A percentile compares a stretch with the other conserved stretches of the same genome.
Conservation (phyloP, 2,329 filamentous ascomycete species). For the Incumbomyces delicatus region DNA sequence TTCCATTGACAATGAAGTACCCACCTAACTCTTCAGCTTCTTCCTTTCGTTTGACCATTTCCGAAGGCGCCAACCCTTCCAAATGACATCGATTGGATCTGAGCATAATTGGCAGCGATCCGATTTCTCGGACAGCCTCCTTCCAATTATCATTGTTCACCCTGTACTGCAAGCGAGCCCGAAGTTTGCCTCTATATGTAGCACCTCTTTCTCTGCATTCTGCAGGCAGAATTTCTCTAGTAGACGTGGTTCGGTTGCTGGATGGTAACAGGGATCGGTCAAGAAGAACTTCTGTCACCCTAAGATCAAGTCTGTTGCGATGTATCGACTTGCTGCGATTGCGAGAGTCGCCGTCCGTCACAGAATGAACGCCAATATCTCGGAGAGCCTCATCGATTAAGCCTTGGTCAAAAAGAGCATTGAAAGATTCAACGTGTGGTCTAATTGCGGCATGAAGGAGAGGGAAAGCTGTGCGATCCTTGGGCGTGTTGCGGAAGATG, state of each 20-base stretch:
- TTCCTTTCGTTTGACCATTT: slow-evolving; percentile 78
- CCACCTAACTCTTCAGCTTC: slow-evolving; percentile 93
- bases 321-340: slow-evolving; percentile 25
- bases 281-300: slow-evolving; percentile 70
- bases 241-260: slow-evolving; percentile 69
- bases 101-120: slow-evolving; percentile 86
- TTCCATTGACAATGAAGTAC: slow-evolving; percentile 96
- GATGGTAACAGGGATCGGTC: slow-evolving; percentile 72
- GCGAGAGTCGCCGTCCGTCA: slow-evolving; percentile 62
- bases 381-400: slow-evolving; percentile 64
- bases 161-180: slow-evolving; percentile 71
- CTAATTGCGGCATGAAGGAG: slow-evolving; percentile 74
- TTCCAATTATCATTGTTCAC: slow-evolving; percentile 80
- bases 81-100: slow-evolving; percentile 88
- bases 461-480: slow-evolving; percentile 79
- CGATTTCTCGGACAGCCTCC: slow-evolving; percentile 75
- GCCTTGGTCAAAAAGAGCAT: slow-evolving; percentile 72
- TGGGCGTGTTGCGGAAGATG: slow-evolving; percentile 80
- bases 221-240: slow-evolving; percentile 77
- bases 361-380: slow-evolving; percentile 84
- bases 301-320: slow-evolving; percentile 64
- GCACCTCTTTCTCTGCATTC: slow-evolving; percentile 92
- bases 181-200: slow-evolving; percentile 80
- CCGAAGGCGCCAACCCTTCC: slow-evolving; percentile 69
- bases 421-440: slow-evolving; percentile 93